Percentiles rank a stretch among this genome's conserved stretches.
phyloP scores from a whole-genome alignment of 768 basidiomycete genomes.

The Tubosaeta sp. region DNA sequence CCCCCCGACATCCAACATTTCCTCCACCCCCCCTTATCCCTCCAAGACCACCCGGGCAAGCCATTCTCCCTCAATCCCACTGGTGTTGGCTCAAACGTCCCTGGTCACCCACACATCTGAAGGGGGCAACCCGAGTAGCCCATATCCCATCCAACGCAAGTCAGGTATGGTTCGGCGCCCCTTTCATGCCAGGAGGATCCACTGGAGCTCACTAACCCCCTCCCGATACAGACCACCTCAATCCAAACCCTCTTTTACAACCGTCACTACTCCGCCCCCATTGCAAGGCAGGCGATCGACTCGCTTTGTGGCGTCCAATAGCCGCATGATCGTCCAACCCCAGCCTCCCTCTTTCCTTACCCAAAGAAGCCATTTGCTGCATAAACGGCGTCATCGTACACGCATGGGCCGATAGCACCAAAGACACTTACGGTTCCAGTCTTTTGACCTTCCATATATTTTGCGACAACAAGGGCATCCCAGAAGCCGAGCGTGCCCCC shows the following conservation, averaged over 20 bases:
- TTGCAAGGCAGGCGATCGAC: no score
- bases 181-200: no score
- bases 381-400: not conserved
- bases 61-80: not conserved
- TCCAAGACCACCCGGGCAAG: not conserved
- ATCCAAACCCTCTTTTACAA: no score
- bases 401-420: not conserved
- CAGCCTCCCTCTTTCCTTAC: not conserved
- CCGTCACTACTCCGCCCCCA: no score
- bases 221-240: no score
- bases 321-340: not conserved
- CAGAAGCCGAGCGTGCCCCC: not conserved
- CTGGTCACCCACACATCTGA: no score
- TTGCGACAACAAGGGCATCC: not conserved
- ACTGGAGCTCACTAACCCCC: no score
- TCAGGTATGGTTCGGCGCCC: no score
- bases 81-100: no score
- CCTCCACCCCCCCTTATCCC: not conserved
- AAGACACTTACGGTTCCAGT: not conserved
- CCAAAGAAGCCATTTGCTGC: no score
- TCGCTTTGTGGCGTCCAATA: not conserved
- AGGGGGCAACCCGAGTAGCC: no score
- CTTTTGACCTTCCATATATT: not conserved
- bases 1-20: not conserved
- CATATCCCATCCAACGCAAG: no score